Evolutionary conservation across 129 eudicot genomes (phyloP).

Genomic region (Flaveria linearis): DNA sequence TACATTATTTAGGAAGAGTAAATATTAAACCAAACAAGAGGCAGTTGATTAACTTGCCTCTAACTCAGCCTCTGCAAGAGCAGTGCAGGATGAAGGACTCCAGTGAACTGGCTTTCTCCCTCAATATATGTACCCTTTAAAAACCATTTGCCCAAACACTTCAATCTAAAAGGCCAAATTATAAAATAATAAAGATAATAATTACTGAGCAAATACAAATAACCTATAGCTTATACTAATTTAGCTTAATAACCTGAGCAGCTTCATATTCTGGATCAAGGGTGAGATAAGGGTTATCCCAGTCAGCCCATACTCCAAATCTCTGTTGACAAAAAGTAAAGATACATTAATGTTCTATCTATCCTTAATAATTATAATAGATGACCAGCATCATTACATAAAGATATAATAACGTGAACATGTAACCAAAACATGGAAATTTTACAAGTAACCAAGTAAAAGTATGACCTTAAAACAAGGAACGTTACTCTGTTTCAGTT

Average conservation of each 20-base stretch:
- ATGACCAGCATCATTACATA: background rate
- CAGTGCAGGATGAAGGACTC: conserved; percentile 99
- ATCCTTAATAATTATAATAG: conserved; percentile 11
- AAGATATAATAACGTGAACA: conserved; percentile 1
- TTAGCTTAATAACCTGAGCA: conserved; percentile 68
- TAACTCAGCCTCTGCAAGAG: conserved; percentile 98
- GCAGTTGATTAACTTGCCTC: conserved; percentile 53
- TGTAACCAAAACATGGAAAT: background rate
- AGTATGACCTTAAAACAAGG: background rate
- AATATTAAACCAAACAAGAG: conserved; percentile 11
- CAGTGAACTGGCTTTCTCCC: conserved; percentile 99
- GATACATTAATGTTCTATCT: conserved; percentile 2
- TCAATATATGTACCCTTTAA: conserved; percentile 82
- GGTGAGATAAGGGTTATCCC: conserved; percentile 98
- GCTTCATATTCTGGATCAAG: conserved; percentile 99
- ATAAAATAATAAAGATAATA: background rate
- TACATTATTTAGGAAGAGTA: conserved; percentile 7
- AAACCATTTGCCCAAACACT: conserved; percentile 33
- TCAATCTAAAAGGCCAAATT: conserved; percentile 1
- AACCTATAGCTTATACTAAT: background rate
- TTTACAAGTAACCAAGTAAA: conserved; percentile 11
- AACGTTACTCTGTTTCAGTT: background rate
- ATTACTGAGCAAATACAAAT: background rate
- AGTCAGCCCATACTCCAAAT: conserved; percentile 95
- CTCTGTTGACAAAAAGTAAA: conserved; percentile 49